phyloP scores from a whole-genome alignment of 2,329 filamentous ascomycete species.

The Penicillium sp. region DNA sequence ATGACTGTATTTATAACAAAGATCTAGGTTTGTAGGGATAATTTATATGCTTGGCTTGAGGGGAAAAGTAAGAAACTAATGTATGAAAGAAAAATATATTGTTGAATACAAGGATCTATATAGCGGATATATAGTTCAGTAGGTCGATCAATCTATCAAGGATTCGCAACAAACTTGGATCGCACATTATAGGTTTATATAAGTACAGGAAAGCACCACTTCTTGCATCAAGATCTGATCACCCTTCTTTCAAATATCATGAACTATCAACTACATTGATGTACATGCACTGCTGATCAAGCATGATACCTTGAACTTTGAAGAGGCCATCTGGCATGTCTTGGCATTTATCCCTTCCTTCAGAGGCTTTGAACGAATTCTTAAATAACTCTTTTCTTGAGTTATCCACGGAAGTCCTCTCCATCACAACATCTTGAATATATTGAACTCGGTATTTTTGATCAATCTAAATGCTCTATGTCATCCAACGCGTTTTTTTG shows the following conservation, averaged over 20 bases:
- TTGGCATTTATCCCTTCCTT: constrained; percentile 26
- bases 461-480: constrained; percentile 4
- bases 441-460: neutral
- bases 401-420: neutral
- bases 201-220: too few relatives aligned
- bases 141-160: neutral
- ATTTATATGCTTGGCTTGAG: neutral
- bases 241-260: neutral
- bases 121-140: neutral
- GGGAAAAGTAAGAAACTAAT: too few relatives aligned
- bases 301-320: constrained; percentile 13
- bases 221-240: neutral
- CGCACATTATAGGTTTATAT: neutral
- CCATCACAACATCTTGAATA: neutral
- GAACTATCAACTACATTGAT: neutral
- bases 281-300: constrained; percentile 14
- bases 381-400: neutral
- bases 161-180: neutral
- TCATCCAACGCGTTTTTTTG: constrained; percentile 10
- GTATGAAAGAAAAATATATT: too few relatives aligned
- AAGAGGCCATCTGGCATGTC: constrained; percentile 38
- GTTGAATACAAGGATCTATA: neutral
- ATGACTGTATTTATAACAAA: neutral
- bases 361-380: neutral
- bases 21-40: neutral